These are phyloP conservation scores for Arabis alpina DNA, from an alignment of 345 rosid species.

Conservation along the genomic window DNA sequence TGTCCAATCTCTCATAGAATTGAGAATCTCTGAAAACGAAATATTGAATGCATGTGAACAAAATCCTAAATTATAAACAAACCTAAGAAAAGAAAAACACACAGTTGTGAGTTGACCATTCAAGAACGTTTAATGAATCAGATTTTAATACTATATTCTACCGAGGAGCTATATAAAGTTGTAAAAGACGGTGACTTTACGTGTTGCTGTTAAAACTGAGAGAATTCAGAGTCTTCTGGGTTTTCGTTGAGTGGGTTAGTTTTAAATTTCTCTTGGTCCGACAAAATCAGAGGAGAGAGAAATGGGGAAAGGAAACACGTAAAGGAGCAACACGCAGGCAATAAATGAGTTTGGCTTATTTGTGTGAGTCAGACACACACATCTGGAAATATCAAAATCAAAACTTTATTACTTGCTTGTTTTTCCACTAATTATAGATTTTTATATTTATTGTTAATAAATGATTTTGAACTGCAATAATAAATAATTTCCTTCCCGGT, in stretches of 20 bases:
- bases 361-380: constrained; percentile 16
- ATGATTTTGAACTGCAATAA: not conserved
- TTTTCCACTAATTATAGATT: constrained; percentile 34
- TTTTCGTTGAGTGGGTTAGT: constrained; percentile 3
- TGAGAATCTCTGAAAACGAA: constrained; percentile 4
- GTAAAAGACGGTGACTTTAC: constrained; percentile 35
- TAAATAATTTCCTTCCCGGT: constrained; percentile 22
- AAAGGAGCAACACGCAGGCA: constrained; percentile 24
- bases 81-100: not conserved
- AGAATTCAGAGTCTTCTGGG: constrained; percentile 14
- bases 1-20: constrained; percentile 24
- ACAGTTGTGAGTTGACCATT: constrained; percentile 12
- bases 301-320: constrained; percentile 35
- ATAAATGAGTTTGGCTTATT: constrained; percentile 39
- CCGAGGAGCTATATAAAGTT: not conserved
- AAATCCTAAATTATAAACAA: constrained; percentile 24
- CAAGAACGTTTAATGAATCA: constrained; percentile 25
- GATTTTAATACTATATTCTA: not conserved
- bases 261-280: constrained; percentile 14
- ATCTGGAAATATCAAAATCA: not conserved
- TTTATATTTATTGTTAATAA: not conserved
- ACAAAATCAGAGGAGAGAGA: constrained; percentile 38
- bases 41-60: constrained; percentile 55
- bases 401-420: not conserved
- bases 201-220: not conserved